Percentiles rank a stretch among this genome's conserved stretches.
Evolutionary conservation across 352 stramenopile genomes (phyloP).

Genomic region (Phytophthora idaei): DNA sequence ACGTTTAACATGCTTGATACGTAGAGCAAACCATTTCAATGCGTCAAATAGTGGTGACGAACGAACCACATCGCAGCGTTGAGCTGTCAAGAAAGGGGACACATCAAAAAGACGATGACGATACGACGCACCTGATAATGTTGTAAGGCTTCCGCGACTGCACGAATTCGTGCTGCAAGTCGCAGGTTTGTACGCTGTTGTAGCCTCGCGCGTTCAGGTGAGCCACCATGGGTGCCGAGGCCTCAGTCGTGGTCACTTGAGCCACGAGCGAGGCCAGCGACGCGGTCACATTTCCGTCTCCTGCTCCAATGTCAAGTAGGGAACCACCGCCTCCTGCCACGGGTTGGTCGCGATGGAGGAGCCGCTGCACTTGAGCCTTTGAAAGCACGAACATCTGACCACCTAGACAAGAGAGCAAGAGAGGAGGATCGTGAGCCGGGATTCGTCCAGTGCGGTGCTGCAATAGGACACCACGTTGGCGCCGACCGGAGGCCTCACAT

Average conservation of each 20-base stretch:
- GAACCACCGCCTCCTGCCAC: conserved; percentile 39
- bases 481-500: conserved; percentile 26
- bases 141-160: conserved; percentile 71
- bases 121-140: conserved; percentile 72
- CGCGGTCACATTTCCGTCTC: conserved; percentile 84
- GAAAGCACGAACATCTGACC: conserved; percentile 91
- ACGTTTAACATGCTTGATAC: conserved; percentile 78
- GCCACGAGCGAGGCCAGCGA: conserved; percentile 80
- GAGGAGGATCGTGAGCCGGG: conserved; percentile 21
- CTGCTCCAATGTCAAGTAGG: conserved; percentile 82
- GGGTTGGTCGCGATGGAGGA: conserved; percentile 56
- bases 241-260: conserved; percentile 73
- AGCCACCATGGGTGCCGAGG: conserved; percentile 81
- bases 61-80: conserved; percentile 34
- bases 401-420: conserved; percentile 37
- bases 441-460: conserved; percentile 20
- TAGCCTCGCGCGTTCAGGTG: conserved; percentile 77
- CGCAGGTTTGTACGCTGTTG: conserved; percentile 75
- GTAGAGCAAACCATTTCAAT: conserved; percentile 9
- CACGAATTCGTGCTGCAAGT: conserved; percentile 74
- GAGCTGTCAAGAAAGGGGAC: conserved; percentile 27
- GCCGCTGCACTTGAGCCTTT: conserved; percentile 65
- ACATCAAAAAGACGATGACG: conserved; percentile 9
- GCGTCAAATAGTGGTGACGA: conserved; percentile 28
- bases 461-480: conserved; percentile 7